Evolutionary conservation across 257 asterid species (phyloP), one percentile per base, ranked within the genome.

Genomic region (Solanum dulcamara): DNA sequence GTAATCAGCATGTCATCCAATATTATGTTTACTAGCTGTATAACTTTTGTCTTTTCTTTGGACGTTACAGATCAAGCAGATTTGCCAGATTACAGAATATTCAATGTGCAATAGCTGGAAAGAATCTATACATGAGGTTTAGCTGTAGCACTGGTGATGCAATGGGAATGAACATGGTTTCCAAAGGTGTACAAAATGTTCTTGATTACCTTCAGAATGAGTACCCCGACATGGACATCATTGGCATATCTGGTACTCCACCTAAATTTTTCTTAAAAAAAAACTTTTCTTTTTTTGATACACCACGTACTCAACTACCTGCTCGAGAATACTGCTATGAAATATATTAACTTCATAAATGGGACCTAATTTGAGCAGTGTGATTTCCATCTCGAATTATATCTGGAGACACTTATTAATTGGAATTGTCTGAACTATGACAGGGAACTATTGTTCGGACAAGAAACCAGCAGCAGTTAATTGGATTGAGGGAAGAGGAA

Each of bases 101-200:
- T 53, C 89, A 86, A 11, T 91, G 92, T 83, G 90, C 92, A 79
- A 86, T 91, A 22, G 94, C 94, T 20, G 94, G 92, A 85, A 91
- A 90, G 86, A 90, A 91, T 85, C 51, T 91, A 35, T 91, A 85
- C 89, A 86, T 90, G 83, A 90, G 94, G 85, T 91, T 91, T 84
- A 75, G 51, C 57, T 91, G 94, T 86, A 88, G 92, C 86, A 91
- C 94, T 46, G 94, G 93, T 82, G 94, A 90, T 68, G 94, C 94
- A 12, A 91, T 91, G 94, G 94, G 94, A 28, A 91, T 90, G 92
- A 91, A 91, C 80, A 91, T 91, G 94, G 94, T 91, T 20, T 91
- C 94, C 33, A 91, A 91, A 57, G 94, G 94, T 26, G 94, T 91
- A 5, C 92, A 91, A 80, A 91, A 91, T 20, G 93, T 91, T 72